Evolutionary conservation across 768 basidiomycete species (phyloP), one percentile per base, ranked within the genome.

Genomic region (Auricularia cornea): DNA sequence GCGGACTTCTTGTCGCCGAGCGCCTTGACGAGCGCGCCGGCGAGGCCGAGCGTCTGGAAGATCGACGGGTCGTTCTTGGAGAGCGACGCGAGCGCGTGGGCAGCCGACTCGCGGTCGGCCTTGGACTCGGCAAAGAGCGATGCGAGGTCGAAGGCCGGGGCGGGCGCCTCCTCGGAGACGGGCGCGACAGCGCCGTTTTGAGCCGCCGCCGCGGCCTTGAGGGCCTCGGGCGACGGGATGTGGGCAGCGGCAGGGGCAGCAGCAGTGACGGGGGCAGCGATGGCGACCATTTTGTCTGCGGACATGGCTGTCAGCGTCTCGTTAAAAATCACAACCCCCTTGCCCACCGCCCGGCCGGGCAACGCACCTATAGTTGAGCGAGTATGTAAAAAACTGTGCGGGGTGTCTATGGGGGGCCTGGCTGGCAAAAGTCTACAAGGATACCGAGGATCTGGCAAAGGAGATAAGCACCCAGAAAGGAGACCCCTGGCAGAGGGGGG

Each of bases 1-100:
- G 93, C 88, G 20, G 89, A 91, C 81, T 95, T 97, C 85, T 98
- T 98, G 86, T 97, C 93, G 76, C 80, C 81, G 67, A 97, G 86
- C 61, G 92, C 94, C 81, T 89, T 91, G 75, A 92, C 70, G 66
- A 85, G 75, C 69, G 91, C 89, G 62, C 87, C 87, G 40, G 77
- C 78, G 77, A 95, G 88, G 66, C 82, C 86, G 66, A 84, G 77
- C 66, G 85, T 79, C 65, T 81, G 79, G 72, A 97, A 84, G 74
- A 85, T 86, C 65, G 84, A 77, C 67, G 90, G 89, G 63, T 90
- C 84, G 78, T 92, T 92, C 86, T 92, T 84, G 68, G 84, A 86
- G 73, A 84, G 77, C 64, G 87, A 83, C 67, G 85, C 88, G 68
- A 98, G 80, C 40, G 82, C 76, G 69, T 83, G 78, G 65, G 85